phyloP scores from a whole-genome alignment of 495 filamentous ascomycete species.

The Thozetella sp. region DNA sequence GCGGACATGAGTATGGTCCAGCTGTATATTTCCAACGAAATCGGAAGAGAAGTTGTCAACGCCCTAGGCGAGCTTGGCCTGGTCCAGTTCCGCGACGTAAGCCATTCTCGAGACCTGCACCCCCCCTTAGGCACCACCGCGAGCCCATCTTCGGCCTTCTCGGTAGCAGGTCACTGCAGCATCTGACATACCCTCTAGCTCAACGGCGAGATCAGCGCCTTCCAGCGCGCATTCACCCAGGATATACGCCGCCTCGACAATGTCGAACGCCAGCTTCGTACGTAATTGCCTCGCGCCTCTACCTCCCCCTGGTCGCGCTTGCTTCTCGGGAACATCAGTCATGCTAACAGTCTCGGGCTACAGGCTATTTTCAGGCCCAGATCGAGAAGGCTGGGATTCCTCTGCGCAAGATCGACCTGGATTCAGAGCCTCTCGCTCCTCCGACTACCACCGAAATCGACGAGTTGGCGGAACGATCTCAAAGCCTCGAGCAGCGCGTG shows the following conservation, averaged over 20 bases:
- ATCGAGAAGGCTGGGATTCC: conserved; percentile 90
- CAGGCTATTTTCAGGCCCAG: conserved; percentile 89
- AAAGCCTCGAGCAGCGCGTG: conserved; percentile 89
- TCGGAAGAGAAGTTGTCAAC: conserved; percentile 95
- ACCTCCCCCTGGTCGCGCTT: neutral
- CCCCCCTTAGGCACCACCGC: conserved; percentile 2
- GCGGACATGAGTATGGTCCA: conserved; percentile 99
- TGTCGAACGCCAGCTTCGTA: conserved; percentile 96
- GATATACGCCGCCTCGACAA: conserved; percentile 97
- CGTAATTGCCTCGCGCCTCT: conserved; percentile 28
- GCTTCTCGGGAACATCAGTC: neutral
- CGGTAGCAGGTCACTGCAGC: conserved; percentile 4
- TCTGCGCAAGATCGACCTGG: conserved; percentile 82
- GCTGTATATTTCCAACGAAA: conserved; percentile 98
- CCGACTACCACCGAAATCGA: conserved; percentile 93
- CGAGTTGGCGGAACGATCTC: conserved; percentile 86
- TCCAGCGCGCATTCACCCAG: conserved; percentile 95
- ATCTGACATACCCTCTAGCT: conserved; percentile 57
- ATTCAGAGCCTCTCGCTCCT: conserved; percentile 79
- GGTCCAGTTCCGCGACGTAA: conserved; percentile 95
- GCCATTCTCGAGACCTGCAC: too few species aligned
- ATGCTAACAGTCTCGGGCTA: conserved; percentile 12
- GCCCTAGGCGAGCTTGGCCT: conserved; percentile 93
- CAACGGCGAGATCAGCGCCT: conserved; percentile 88
- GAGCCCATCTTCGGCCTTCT: conserved; percentile 1